These are phyloP conservation scores for Medicago truncatula DNA, from an alignment of 306 rosid species.

Conservation along the genomic window MtrunA17r5.0-ANR NC_053049.1:49044001-49044500, in stretches of 20 bases:
- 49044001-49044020: constrained; percentile 54
- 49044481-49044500: constrained; percentile 87
- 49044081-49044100: constrained; percentile 39
- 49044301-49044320: constrained; percentile 94
- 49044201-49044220: constrained; percentile 26
- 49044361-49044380: constrained; percentile 93
- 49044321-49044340: constrained; percentile 88
- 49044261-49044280: constrained; percentile 64
- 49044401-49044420: constrained; percentile 22
- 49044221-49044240: constrained; percentile 36
- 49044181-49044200: constrained; percentile 20
- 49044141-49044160: constrained; percentile 5
- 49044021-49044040: constrained; percentile 45
- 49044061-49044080: constrained; percentile 34
- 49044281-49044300: constrained; percentile 79
- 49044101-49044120: no score
- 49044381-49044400: constrained; percentile 40
- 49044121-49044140: constrained; percentile 18
- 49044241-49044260: constrained; percentile 78
- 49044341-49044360: constrained; percentile 92
- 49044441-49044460: constrained; percentile 46
- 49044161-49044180: constrained; percentile 26
- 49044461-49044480: constrained; percentile 88
- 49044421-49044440: constrained; percentile 37
- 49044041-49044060: not conserved